A percentile compares a stretch with the other conserved stretches of the same genome.
phyloP scores from a whole-genome alignment of 768 basidiomycete species.

The Kwoniella dendrophila region DNA sequence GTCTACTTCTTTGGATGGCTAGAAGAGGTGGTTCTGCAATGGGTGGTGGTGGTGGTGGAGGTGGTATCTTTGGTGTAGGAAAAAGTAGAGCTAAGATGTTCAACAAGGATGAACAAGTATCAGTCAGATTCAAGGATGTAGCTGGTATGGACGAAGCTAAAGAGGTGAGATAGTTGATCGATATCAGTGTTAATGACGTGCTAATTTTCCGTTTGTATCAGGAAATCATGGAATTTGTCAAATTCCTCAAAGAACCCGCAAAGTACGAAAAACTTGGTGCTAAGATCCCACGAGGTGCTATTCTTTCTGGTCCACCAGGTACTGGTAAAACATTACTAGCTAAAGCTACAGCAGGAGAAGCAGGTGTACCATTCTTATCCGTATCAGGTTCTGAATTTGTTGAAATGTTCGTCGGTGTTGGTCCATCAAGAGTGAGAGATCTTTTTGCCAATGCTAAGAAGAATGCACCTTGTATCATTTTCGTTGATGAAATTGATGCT shows the following conservation, averaged over 20 bases:
- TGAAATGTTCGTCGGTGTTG: conserved; percentile 99
- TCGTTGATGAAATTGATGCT: conserved; percentile 98
- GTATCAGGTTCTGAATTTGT: conserved; percentile 99
- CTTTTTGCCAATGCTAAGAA: conserved; percentile 97
- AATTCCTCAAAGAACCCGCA: conserved; percentile 92
- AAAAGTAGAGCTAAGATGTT: conserved; percentile 93
- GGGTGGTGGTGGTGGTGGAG: conserved; percentile 63
- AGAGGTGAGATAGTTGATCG: conserved; percentile 59
- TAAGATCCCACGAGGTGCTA: conserved; percentile 68
- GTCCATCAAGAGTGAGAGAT: conserved; percentile 94
- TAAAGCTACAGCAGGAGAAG: conserved; percentile 98
- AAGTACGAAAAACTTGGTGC: conserved; percentile 96
- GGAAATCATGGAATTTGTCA: conserved; percentile 99
- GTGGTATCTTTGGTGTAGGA: conserved; percentile 95
- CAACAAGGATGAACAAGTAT: conserved; percentile 94
- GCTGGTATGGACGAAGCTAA: conserved; percentile 99
- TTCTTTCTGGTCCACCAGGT: conserved; percentile 66
- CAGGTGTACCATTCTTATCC: conserved; percentile 94
- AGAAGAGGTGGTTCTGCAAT: conserved; percentile 66
- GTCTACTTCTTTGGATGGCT: conserved; percentile 85
- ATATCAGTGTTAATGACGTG: neutral
- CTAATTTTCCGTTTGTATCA: neutral
- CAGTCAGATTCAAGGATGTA: conserved; percentile 91
- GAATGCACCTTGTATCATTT: conserved; percentile 97
- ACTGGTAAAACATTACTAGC: conserved; percentile 98